A percentile compares a stretch with the other conserved stretches of the same genome.
phyloP scores from a whole-genome alignment of 202 grass and related monocot genomes.

The Carex arenaria region DNA sequence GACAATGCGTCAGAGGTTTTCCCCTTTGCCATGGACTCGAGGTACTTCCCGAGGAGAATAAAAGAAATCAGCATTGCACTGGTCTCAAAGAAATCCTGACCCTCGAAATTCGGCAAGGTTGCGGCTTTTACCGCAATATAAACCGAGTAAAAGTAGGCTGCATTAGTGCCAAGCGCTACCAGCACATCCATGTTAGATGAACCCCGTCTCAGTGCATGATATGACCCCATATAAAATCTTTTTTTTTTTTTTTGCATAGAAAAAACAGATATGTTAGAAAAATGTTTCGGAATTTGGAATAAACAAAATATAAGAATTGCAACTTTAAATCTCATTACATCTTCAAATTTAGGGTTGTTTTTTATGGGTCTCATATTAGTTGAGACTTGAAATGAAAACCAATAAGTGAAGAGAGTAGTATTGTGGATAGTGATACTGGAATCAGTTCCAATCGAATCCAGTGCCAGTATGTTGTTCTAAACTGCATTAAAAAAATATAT shows the following conservation, averaged over 20 bases:
- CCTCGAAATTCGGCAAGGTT: conserved; percentile 68
- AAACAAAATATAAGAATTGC: background rate
- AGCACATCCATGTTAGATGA: conserved; percentile 98
- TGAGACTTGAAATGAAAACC: background rate
- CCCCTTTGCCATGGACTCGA: conserved; percentile 86
- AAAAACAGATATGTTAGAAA: conserved; percentile 11
- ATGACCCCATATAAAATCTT: conserved; percentile 94
- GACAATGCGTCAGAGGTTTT: conserved; percentile 96
- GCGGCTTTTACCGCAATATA: conserved; percentile 78
- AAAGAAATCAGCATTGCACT: conserved; percentile 99
- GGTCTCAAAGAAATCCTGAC: conserved; percentile 97
- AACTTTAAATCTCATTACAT: background rate
- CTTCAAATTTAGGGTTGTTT: background rate
- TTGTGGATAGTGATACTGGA: background rate
- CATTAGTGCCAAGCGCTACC: conserved; percentile 96
- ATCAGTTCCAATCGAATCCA: background rate
- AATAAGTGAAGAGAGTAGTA: background rate
- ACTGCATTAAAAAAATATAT: background rate
- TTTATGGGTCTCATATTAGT: background rate
- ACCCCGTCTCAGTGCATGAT: conserved; percentile 83
- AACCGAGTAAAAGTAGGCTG: conserved; percentile 93
- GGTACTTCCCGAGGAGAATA: conserved; percentile 94
- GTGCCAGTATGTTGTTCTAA: background rate
- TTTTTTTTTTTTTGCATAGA: background rate
- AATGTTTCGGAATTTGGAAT: background rate